Base-by-base conservation (phyloP, 768 basidiomycete species). In the Cystobasidium onofrii region DNA sequence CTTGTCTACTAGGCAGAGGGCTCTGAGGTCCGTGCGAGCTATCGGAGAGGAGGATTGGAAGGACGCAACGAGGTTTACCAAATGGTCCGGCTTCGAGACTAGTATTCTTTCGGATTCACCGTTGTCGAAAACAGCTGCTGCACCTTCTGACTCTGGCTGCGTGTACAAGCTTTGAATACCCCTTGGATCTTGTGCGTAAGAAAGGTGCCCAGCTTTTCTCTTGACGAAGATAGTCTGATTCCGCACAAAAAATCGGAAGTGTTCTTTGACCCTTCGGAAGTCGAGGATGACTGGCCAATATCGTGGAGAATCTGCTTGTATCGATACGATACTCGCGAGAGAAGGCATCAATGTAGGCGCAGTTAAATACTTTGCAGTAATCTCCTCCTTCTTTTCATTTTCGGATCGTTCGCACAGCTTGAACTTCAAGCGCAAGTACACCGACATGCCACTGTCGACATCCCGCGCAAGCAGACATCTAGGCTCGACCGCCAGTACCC, bases 401-500 rank as follows among this genome's bases (percentile, higher is more conserved):
- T 75, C 85, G 34, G 84, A 83, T 15, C 85, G 86, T 74, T 92
- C 91, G 76, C 84, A 86, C 76, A 90, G 85, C 36, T 87, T 88
- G 75, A 97, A 87, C 81, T 92, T 94, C 78, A 97, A 86, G 0
- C 94, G 96, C 0, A 99, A 85, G 80, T 93, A 95, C 27, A 95
- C 91, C 0, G 92, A 88, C 80, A 96, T 91, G 1, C 86, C 85
- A 1, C 90, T 91, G 77, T 97, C 93, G 34, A 96, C 91, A 77
- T 99, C 96, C 34, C 91, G 86, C 0, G 92, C 91, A 43, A 93
- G 86, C 20, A 99, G 84, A 79, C 95, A 97, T 61, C 95, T 83
- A 2, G 96, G 96, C 78, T 99, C 95, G 4, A 90, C 89, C 0
- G 96, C 95, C 54, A 99, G 85, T 1, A 91, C 92, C 96, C 96